Percentiles rank a stretch among this genome's conserved stretches.
phyloP scores from a whole-genome alignment of 345 rosid species.

The Eucalyptus camaldulensis region DNA sequence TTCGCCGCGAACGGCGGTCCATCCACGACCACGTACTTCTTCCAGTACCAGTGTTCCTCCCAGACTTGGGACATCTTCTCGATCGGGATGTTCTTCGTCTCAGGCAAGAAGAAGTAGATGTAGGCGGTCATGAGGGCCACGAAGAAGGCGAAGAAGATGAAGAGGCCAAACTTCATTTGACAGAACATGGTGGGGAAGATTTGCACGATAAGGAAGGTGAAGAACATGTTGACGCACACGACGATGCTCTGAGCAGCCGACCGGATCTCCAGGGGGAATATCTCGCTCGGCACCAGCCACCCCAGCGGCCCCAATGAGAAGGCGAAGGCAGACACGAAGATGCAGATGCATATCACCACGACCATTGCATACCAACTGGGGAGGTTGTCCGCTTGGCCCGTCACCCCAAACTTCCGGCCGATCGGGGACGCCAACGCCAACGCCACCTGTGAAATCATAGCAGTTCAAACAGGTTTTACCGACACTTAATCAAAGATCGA shows the following conservation, averaged over 20 bases:
- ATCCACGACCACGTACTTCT: neutral
- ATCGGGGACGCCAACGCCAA: neutral
- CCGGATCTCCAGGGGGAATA: slow-evolving; percentile 20
- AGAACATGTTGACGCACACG: slow-evolving; percentile 5
- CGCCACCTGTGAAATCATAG: neutral
- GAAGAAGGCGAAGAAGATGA: neutral
- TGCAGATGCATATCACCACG: neutral
- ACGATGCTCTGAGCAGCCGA: slow-evolving; percentile 18
- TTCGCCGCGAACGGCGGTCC: neutral
- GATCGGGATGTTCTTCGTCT: slow-evolving; percentile 19
- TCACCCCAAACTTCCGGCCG: neutral
- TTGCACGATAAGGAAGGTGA: slow-evolving; percentile 6
- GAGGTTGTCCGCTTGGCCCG: neutral
- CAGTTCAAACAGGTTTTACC: no score
- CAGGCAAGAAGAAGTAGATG: slow-evolving; percentile 16
- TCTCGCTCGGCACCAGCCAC: slow-evolving; percentile 13
- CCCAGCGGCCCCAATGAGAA: slow-evolving; percentile 16
- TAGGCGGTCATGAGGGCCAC: slow-evolving; percentile 10
- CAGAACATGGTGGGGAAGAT: neutral
- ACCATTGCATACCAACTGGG: neutral
- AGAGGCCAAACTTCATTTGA: neutral
- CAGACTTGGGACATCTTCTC: slow-evolving; percentile 13
- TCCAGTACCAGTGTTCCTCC: slow-evolving; percentile 10
- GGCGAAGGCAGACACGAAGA: slow-evolving; percentile 2
- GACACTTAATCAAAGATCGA: neutral